A percentile compares a stretch with the other conserved stretches of the same genome.
phyloP scores from a whole-genome alignment of 805 yeast genomes.

The Ogataea pilisensis region DNA sequence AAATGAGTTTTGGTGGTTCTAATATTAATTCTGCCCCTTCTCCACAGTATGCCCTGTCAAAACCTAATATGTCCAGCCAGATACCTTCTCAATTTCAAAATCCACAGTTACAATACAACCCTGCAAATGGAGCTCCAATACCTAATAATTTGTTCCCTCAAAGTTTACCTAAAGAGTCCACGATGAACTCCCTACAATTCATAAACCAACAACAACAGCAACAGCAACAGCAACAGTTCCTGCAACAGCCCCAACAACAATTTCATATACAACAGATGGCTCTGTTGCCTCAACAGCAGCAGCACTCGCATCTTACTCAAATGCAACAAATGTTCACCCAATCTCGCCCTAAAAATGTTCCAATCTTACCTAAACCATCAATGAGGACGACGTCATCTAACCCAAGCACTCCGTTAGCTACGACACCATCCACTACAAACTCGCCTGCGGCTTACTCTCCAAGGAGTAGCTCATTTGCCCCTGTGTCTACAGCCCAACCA shows the following conservation, averaged over 20 bases:
- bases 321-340: constrained; percentile 5
- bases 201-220: constrained; percentile 1
- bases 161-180: constrained; percentile 11
- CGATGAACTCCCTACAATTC: constrained; percentile 6
- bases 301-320: constrained; percentile 3
- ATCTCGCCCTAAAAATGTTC: constrained; percentile 28
- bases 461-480: constrained; percentile 6
- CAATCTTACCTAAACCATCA: constrained; percentile 32
- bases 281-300: neutral
- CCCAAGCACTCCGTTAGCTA: constrained; percentile 21
- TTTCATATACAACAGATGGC: neutral
- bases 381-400: constrained; percentile 5
- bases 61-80: constrained; percentile 1
- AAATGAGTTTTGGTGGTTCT: constrained; percentile 2
- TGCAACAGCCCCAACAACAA: constrained; percentile 1
- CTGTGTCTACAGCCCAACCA: constrained; percentile 21
- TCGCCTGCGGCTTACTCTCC: constrained; percentile 16
- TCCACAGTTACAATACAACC: constrained; percentile 6
- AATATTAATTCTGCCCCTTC: constrained; percentile 1
- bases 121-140: constrained; percentile 5
- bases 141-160: constrained; percentile 10
- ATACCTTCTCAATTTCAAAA: constrained; percentile 7
- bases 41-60: constrained; percentile 5
- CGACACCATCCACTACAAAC: constrained; percentile 17
- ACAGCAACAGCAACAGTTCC: constrained; percentile 2